Conservation (phyloP, 108 stramenopile species). For the Nitzschia palea region DNA sequence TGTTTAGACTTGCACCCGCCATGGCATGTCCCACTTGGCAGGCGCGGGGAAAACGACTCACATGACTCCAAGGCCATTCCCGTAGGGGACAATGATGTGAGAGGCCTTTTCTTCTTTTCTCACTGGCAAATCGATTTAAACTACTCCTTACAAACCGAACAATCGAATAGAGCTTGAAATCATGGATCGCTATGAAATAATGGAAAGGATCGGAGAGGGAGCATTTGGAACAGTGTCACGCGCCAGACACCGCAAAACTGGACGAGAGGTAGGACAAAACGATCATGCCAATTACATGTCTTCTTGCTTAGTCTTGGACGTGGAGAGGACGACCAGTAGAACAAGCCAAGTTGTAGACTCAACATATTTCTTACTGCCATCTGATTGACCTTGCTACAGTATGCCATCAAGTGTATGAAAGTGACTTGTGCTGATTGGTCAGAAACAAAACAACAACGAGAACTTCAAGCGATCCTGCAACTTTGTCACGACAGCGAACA, state of each 20-base stretch:
- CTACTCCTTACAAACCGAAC: not conserved
- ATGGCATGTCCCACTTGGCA: too few species aligned
- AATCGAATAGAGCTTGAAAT: not conserved
- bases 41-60: too few species aligned
- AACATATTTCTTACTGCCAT: not conserved
- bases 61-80: too few species aligned
- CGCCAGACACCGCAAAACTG: slow-evolving; percentile 59
- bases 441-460: slow-evolving; percentile 83
- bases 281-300: not conserved
- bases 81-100: too few species aligned
- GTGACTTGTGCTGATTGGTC: slow-evolving; percentile 79
- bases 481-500: slow-evolving; percentile 40
- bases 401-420: slow-evolving; percentile 76
- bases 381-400: slow-evolving; percentile 27
- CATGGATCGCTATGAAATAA: slow-evolving; percentile 92
- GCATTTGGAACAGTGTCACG: slow-evolving; percentile 92
- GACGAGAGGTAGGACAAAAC: slow-evolving; percentile 55
- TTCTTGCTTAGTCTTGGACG: not conserved
- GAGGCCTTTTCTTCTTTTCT: too few species aligned
- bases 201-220: slow-evolving; percentile 91
- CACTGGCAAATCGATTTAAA: too few species aligned
- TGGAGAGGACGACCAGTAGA: not conserved
- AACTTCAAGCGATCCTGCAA: slow-evolving; percentile 78
- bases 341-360: not conserved
- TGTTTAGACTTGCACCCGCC: too few species aligned